Evolutionary conservation across 495 filamentous ascomycete genomes (phyloP), one percentile per base, ranked within the genome.

Genomic region (Umbilicaria muhlenbergii): DNA sequence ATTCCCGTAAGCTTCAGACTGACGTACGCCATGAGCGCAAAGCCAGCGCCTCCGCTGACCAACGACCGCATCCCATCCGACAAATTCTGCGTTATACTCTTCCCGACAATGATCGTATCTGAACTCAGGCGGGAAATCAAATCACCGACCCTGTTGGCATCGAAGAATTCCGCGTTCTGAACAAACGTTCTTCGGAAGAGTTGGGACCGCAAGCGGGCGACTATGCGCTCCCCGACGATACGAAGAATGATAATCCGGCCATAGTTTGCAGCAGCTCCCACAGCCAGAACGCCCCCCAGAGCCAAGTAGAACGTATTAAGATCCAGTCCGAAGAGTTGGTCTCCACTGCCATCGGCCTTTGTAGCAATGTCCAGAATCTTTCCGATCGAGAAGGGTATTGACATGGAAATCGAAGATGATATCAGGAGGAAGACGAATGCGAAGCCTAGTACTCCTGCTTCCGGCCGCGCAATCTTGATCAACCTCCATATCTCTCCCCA

Each of bases 121-220:
- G 87, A 94, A 52, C 87, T 85, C 16, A 98, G 77, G 12, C 91
- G 77, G 38, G 89, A 95, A 52, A 96, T 94, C 51, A 98, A 64
- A 57, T 98, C 91, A 50, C 91, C 91, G 33, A 94, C 86, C 15
- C 92, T 73, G 63, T 98, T 98, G 33, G 91, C 91, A 57, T 98
- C 91, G 58, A 96, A 98, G 67, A 98, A 98, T 56, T 98, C 91
- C 45, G 92, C 92, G 59, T 98, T 86, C 55, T 98, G 91, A 16
- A 86, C 66, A 47, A 92, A 91, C 0, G 91, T 96, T 53, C 81
- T 74, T 41, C 84, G 74, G 66, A 91, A 98, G 16, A 98, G 77
- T 59, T 83, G 80, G 10, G 87, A 89, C 34, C 91, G 77, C 46
- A 95, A 70, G 50, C 88, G 73, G 13, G 91, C 77, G 21, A 98